Evolutionary conservation across 2,329 filamentous ascomycete genomes (phyloP).

Genomic region (Fusarium sp.): DNA sequence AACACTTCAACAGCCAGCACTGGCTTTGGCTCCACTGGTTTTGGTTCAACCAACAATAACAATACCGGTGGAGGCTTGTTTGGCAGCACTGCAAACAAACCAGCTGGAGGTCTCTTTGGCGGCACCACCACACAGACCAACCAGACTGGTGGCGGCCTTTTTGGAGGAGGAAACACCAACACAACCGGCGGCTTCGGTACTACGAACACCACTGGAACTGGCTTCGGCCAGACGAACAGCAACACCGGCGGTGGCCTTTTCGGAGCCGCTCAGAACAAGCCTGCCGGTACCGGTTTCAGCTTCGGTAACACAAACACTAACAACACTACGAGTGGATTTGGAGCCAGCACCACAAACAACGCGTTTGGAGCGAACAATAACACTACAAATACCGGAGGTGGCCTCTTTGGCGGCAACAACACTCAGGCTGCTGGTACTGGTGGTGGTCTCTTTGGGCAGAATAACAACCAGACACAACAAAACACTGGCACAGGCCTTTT

Average conservation of each 20-base stretch:
- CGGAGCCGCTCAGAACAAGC: conserved; percentile 56
- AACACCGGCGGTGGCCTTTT: conserved; percentile 56
- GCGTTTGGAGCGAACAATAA: conserved; percentile 50
- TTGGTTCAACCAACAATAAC: conserved; percentile 55
- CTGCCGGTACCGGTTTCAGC: conserved; percentile 53
- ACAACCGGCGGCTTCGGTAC: conserved; percentile 35
- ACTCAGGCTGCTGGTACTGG: conserved; percentile 51
- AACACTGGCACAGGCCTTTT: conserved; percentile 51
- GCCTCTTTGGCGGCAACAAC: conserved; percentile 61
- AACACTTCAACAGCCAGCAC: conserved; percentile 44
- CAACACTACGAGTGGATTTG: conserved; percentile 45
- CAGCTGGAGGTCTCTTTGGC: conserved; percentile 56
- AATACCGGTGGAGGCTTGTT: conserved; percentile 49
- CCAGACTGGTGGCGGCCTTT: conserved; percentile 45
- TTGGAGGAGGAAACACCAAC: conserved; percentile 40
- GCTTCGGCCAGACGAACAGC: conserved; percentile 54
- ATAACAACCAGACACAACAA: conserved; percentile 51
- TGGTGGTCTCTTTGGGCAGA: conserved; percentile 58
- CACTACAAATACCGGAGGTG: conserved; percentile 46
- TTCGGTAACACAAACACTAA: conserved; percentile 58
- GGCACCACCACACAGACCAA: conserved; percentile 41
- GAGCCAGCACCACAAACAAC: conserved; percentile 39
- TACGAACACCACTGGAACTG: conserved; percentile 47
- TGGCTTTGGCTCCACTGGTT: conserved; percentile 52
- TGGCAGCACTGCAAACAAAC: conserved; percentile 46